These are phyloP conservation scores for Umbelopsis isabellina DNA, from an alignment of 192 early-diverging fungal genomes.

Conservation along the genomic window DNA sequence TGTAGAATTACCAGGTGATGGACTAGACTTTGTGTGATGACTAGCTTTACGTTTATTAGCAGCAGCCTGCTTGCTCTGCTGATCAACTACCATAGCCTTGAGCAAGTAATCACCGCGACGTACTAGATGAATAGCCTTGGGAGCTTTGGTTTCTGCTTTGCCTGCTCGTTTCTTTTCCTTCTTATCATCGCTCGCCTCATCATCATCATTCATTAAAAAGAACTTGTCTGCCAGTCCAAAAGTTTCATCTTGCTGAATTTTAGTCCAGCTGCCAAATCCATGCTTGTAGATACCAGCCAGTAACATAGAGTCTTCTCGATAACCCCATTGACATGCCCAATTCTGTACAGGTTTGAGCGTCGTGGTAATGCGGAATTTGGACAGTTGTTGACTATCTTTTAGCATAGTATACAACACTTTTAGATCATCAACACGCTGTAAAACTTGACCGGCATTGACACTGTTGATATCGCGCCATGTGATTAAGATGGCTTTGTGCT, in stretches of 20 bases:
- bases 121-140: conserved; percentile 83
- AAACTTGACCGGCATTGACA: conserved; percentile 80
- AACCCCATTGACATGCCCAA: conserved; percentile 84
- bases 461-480: conserved; percentile 66
- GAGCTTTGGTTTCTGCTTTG: conserved; percentile 45
- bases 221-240: conserved; percentile 85
- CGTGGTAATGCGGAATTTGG: conserved; percentile 76
- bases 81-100: conserved; percentile 73
- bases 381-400: conserved; percentile 51
- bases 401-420: conserved; percentile 64
- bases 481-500: conserved; percentile 75
- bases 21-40: neutral
- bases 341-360: conserved; percentile 77
- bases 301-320: conserved; percentile 90
- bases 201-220: conserved; percentile 59
- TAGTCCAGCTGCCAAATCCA: conserved; percentile 90
- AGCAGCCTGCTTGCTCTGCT: conserved; percentile 48
- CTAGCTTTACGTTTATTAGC: conserved; percentile 12
- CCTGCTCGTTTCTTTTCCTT: conserved; percentile 46
- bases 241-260: conserved; percentile 76
- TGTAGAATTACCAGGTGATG: neutral
- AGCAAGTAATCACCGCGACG: conserved; percentile 87
- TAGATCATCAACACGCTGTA: conserved; percentile 75
- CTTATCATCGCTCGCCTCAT: conserved; percentile 43
- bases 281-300: conserved; percentile 90